Evolutionary conservation across 108 stramenopile species (phyloP), one percentile per base, ranked within the genome.

Genomic region (Stephanodiscus minutulus): DNA sequence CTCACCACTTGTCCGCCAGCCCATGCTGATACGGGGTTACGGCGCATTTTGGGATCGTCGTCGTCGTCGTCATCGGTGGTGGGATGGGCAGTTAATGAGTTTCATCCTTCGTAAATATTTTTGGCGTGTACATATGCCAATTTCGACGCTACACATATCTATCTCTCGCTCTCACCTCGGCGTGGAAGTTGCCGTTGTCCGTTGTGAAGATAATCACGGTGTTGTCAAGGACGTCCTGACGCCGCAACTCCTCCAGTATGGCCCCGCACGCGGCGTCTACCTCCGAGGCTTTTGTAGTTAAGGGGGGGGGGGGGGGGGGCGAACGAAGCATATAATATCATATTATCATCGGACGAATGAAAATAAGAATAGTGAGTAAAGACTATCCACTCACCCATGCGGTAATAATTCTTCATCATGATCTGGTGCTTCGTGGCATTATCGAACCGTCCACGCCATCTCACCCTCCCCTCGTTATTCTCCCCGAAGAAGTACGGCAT

Each of bases 161-260:
- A n/a, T n/a, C n/a, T n/a, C n/a, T 39, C 7, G 7, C 9, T 11
- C 39, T 39, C 39, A 39, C 39, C 39, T 84, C 83, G 10, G 72
- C 67, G 57, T 94, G 90, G 65, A 90, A 82, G 41, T 87, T 87
- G 18, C 93, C 93, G 79, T 94, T 94, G 67, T 94, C 93, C 0
- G 90, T 91, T n/a, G 89, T 89, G 59, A 94, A 94, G 41, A 94
- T 90, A 28, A 94, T 65, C 22, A 94, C 10, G 0, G 93, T 94
- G 37, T 90, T 81, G 27, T 91, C 61, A 46, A 82, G 77, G 2
- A 73, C 82, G 59, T 64, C 68, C 64, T 90, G 86, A 1, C 68
- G 48, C 62, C 82, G 58, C 53, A 91, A 54, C 64, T 88, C 79
- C 15, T 86, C 61, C 21, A 93, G 50, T 43, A 93, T 85, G 20